Evolutionary conservation across 2,329 filamentous ascomycete genomes (phyloP), one percentile per base, ranked within the genome.

Genomic region (Exophiala xenobiotica): DNA sequence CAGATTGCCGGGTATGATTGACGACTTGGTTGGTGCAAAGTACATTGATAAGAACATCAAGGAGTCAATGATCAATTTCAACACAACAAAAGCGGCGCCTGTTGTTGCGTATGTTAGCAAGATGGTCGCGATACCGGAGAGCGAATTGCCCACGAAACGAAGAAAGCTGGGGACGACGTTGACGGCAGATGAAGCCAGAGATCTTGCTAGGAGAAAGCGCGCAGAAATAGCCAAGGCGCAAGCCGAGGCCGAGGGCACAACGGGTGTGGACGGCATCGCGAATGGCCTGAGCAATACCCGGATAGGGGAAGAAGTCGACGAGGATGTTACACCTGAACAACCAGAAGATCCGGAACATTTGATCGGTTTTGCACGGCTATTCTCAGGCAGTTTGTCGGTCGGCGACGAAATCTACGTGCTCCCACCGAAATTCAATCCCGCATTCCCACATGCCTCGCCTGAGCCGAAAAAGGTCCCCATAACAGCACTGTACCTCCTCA

Each of bases 71-170:
- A 72, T 87, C 1, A 78, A 83, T 0, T 96, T 95, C 66, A 88
- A 87, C 64, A 81, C 81, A 3, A 78, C 77, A 0, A 77, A 80
- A 31, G 78, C 83, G 0, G 86, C 87, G 51, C 91, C 92, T 0
- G 83, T 95, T 0, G 89, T 99, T 1, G 92, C 89, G 6, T 99
- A 96, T 60, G 88, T 99, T 54, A 97, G 92, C 72, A 99, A 99
- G 68, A 96, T 99, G 90, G 88, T 97, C 1, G 93, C 93, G 0
- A 79, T 99, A 9, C 92, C 90, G 0, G 89, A 95, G 64, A 96
- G 89, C 68, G 92, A 99, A 63, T 75, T 99, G 4, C 88, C 89
- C 0, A 82, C 92, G 46, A 96, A 96, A 68, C 95, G 87, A 68
- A 80, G 89, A 39, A 79, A 83, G 12, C 41, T 56, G 69, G 85